A percentile compares a stretch with the other conserved stretches of the same genome.
Evolutionary conservation across 2,329 filamentous ascomycete species (phyloP).

Genomic region (Phaeosphaeriaceae sp.): DNA sequence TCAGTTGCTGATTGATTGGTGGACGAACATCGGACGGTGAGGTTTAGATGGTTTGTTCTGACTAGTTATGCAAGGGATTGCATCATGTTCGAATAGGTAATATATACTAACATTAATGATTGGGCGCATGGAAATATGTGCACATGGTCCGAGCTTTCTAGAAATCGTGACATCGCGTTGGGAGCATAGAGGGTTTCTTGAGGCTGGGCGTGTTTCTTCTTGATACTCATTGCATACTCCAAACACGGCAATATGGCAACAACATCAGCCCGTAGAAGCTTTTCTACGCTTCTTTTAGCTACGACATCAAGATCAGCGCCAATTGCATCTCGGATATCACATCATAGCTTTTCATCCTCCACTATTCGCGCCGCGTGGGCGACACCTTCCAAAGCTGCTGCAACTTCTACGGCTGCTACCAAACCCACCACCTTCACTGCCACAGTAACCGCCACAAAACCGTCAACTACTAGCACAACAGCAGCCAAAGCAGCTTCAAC

Average conservation of each 20-base stretch:
- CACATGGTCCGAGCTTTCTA: slow-evolving; percentile 8
- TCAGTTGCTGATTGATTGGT: no score
- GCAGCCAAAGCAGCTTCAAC: slow-evolving; percentile 17
- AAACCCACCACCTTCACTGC: slow-evolving; percentile 14
- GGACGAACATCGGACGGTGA: no score
- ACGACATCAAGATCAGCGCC: slow-evolving; percentile 23
- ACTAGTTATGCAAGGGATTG: no score
- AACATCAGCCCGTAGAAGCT: slow-evolving; percentile 22
- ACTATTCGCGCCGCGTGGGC: slow-evolving; percentile 31
- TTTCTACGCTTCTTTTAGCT: slow-evolving; percentile 24
- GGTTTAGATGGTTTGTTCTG: no score
- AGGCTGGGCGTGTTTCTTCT: no score
- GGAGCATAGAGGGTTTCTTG: not conserved
- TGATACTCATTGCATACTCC: not conserved
- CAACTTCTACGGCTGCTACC: slow-evolving; percentile 15
- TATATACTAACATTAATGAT: slow-evolving; percentile 4
- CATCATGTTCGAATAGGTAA: no score
- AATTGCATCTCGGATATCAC: slow-evolving; percentile 18
- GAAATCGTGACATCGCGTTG: slow-evolving; percentile 23
- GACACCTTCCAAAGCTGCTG: slow-evolving; percentile 25
- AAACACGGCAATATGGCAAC: slow-evolving; percentile 25
- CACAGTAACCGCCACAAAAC: slow-evolving; percentile 14
- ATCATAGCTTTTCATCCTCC: slow-evolving; percentile 31
- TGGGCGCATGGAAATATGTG: slow-evolving; percentile 1
- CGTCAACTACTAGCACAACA: slow-evolving; percentile 19